Percentiles rank a stretch among this genome's conserved stretches.
phyloP scores from a whole-genome alignment of 2,329 filamentous ascomycete genomes.

The Rosellinia necatrix region DNA sequence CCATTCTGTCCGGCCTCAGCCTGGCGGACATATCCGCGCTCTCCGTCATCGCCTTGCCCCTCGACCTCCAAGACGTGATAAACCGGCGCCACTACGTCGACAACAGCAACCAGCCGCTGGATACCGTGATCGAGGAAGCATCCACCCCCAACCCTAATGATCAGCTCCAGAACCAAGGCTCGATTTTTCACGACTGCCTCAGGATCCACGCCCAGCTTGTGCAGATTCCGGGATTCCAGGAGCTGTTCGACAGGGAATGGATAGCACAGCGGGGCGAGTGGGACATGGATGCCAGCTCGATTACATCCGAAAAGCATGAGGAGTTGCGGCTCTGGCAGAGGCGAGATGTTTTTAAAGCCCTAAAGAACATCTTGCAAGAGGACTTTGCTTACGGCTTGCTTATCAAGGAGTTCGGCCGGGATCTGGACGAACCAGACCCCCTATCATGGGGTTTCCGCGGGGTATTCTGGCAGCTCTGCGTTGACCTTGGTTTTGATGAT shows the following conservation, averaged over 20 bases:
- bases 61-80: slow-evolving; percentile 3
- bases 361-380: not conserved
- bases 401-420: not conserved
- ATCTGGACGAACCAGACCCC: not conserved
- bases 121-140: too few relatives aligned
- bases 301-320: too few relatives aligned
- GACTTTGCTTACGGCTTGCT: not conserved
- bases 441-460: not conserved
- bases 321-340: not conserved
- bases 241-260: not conserved
- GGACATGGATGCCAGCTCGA: too few relatives aligned
- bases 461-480: not conserved
- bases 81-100: slow-evolving; percentile 7
- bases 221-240: slow-evolving; percentile 1
- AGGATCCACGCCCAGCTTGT: not conserved
- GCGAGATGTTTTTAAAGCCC: not conserved
- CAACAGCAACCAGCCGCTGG: too few relatives aligned
- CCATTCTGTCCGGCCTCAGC: not conserved
- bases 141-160: too few relatives aligned
- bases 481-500: not conserved
- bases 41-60: slow-evolving; percentile 7
- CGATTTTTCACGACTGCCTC: not conserved
- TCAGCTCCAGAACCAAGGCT: too few relatives aligned
- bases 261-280: not conserved
- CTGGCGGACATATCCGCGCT: slow-evolving; percentile 4